phyloP scores from a whole-genome alignment of 441 rosid genomes.

The Syzygium syzygioides region DNA sequence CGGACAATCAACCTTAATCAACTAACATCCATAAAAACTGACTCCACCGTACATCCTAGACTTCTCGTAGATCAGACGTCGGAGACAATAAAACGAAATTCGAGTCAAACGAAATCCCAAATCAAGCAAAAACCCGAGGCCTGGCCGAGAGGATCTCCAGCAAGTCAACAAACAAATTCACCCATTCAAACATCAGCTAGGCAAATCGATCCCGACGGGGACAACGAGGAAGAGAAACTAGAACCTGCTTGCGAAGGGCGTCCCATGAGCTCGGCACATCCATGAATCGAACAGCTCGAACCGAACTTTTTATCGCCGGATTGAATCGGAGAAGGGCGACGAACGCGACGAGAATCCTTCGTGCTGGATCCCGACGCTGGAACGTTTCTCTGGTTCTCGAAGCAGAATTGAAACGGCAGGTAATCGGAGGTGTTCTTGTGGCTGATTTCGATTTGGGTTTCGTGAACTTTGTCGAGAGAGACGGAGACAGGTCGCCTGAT shows the following conservation, averaged over 20 bases:
- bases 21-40: neutral
- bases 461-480: conserved; percentile 22
- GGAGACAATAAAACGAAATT: neutral
- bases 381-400: neutral
- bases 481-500: conserved; percentile 21
- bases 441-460: neutral
- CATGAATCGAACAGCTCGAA: conserved; percentile 25
- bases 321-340: neutral
- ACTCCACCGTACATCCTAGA: neutral
- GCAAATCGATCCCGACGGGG: neutral
- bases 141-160: neutral
- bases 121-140: neutral
- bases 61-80: neutral
- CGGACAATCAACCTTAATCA: neutral
- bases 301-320: neutral
- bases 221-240: neutral
- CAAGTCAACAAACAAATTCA: neutral
- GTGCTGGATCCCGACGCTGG: neutral
- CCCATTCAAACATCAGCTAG: neutral
- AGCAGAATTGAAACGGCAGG: neutral
- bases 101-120: neutral
- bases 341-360: neutral
- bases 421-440: neutral
- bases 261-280: conserved; percentile 89
- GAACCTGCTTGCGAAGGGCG: conserved; percentile 82